Percentiles rank a stretch among this genome's conserved stretches.
These are phyloP conservation scores for Corynascus novoguineensis DNA, from an alignment of 495 filamentous ascomycete species.

Conservation along the genomic window DNA sequence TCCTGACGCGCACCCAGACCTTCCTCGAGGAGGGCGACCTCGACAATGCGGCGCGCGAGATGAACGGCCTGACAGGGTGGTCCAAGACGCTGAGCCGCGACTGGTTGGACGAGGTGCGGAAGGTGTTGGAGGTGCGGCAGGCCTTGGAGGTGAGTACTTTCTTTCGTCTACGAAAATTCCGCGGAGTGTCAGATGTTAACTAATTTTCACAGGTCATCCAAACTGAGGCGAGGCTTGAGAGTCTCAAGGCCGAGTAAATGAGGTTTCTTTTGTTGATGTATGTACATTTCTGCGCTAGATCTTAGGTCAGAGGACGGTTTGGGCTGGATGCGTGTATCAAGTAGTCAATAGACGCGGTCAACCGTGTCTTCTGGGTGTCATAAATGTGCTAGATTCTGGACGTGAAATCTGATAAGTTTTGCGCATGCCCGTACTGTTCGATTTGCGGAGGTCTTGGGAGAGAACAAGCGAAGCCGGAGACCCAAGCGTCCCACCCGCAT, in stretches of 20 bases:
- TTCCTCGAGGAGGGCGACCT: constrained; percentile 86
- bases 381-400: background rate
- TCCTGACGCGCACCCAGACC: constrained; percentile 80
- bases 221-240: constrained; percentile 58
- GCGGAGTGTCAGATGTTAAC: constrained; percentile 7
- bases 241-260: constrained; percentile 49
- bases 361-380: background rate
- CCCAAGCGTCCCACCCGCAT: too few species aligned
- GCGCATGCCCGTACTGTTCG: too few species aligned
- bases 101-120: constrained; percentile 83
- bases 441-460: too few species aligned
- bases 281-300: constrained; percentile 23
- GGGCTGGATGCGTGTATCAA: constrained; percentile 11
- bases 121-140: constrained; percentile 89
- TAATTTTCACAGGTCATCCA: constrained; percentile 48
- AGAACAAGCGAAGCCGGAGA: too few species aligned
- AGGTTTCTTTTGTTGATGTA: constrained; percentile 21
- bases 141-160: constrained; percentile 77
- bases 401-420: too few species aligned
- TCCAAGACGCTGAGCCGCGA: constrained; percentile 87
- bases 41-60: constrained; percentile 86
- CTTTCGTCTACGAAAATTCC: background rate
- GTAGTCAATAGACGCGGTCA: constrained; percentile 24
- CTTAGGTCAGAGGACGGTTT: background rate
- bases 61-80: constrained; percentile 89